Evolutionary conservation across 2,329 filamentous ascomycete genomes (phyloP), one percentile per base, ranked within the genome.

Genomic region (Scytalidium sp.): DNA sequence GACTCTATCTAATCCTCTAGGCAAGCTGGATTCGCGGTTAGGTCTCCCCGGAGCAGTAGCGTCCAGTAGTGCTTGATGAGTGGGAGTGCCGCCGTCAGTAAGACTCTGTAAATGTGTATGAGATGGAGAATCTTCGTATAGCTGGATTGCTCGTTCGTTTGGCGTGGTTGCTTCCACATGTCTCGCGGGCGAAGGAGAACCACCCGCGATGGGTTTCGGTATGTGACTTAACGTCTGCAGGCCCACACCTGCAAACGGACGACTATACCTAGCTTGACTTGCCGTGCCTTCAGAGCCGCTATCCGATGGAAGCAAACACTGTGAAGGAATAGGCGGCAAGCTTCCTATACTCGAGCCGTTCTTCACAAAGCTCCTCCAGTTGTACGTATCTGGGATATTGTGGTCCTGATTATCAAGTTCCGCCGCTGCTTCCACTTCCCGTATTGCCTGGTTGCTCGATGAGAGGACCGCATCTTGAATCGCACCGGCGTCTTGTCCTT

Each of bases 261-360:
- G 55, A 41, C 49, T 49, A 45, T 58, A 59, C 20, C 48, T 54
- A 21, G 56, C 50, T 47, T 61, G 56, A 40, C 60, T 62, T 11
- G 54, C 54, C 17, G 58, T 58, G 23, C 53, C 54, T 45, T 54
- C 50, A 20, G 63, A 65, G 41, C 56, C 61, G 55, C 53, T 58
- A n/a, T 66, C 60, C 13, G 63, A 65, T 10, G 63, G 62, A 8
- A 67, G 53, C n/a, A 66, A 50, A 55, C 64, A 67, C 45, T 67
- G 62, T 6, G 64, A 65, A 13, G 65, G 65, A 43, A 67, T 67
- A 21, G 64, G 59, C 29, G 65, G 65, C 4, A 67, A 42, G 13
- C 60, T 57, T 47, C 42, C 55, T 17, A 53, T 40, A 15, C 20
- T 46, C 3, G 58, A 54, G 41, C 56, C 60, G 44, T 61, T 55